Evolutionary conservation across 352 stramenopile genomes (phyloP).

Genomic region (Elongisporangium senticosum): DNA sequence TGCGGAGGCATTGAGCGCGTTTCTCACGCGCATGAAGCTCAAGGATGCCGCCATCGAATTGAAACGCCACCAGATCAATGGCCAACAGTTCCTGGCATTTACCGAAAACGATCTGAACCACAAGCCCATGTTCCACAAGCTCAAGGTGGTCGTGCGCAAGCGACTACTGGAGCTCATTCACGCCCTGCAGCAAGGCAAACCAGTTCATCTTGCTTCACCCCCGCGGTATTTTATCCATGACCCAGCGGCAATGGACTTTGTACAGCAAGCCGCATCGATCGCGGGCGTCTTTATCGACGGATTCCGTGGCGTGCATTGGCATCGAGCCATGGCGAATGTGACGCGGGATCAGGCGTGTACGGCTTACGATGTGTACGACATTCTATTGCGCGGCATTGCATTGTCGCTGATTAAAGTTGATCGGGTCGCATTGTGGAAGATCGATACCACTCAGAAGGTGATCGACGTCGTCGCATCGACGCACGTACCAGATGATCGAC

Average conservation of each 20-base stretch:
- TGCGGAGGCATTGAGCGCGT: slow-evolving; percentile 26
- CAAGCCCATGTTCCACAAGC: slow-evolving; percentile 32
- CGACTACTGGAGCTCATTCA: slow-evolving; percentile 46
- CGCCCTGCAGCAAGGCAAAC: slow-evolving; percentile 30
- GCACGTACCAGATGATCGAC: slow-evolving; percentile 48
- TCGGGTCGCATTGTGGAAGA: slow-evolving; percentile 52
- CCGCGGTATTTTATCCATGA: slow-evolving; percentile 44
- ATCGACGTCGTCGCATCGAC: slow-evolving; percentile 52
- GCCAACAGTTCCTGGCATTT: slow-evolving; percentile 33
- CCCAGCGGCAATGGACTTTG: slow-evolving; percentile 41
- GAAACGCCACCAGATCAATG: slow-evolving; percentile 30
- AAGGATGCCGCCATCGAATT: slow-evolving; percentile 43
- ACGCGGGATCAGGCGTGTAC: slow-evolving; percentile 32
- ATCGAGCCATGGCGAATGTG: slow-evolving; percentile 30
- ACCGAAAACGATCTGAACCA: slow-evolving; percentile 50
- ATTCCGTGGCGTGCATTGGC: slow-evolving; percentile 54
- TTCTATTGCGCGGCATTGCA: slow-evolving; percentile 37
- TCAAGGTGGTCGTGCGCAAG: slow-evolving; percentile 56
- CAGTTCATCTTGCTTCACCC: slow-evolving; percentile 29
- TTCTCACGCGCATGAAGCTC: slow-evolving; percentile 49
- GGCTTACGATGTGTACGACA: slow-evolving; percentile 49
- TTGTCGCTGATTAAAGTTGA: slow-evolving; percentile 35
- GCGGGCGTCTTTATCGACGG: slow-evolving; percentile 36
- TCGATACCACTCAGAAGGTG: slow-evolving; percentile 17
- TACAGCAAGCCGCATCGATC: slow-evolving; percentile 31